These are phyloP conservation scores for Smallanthus sonchifolius DNA, from an alignment of 129 eudicot species.

Conservation along the genomic window DNA sequence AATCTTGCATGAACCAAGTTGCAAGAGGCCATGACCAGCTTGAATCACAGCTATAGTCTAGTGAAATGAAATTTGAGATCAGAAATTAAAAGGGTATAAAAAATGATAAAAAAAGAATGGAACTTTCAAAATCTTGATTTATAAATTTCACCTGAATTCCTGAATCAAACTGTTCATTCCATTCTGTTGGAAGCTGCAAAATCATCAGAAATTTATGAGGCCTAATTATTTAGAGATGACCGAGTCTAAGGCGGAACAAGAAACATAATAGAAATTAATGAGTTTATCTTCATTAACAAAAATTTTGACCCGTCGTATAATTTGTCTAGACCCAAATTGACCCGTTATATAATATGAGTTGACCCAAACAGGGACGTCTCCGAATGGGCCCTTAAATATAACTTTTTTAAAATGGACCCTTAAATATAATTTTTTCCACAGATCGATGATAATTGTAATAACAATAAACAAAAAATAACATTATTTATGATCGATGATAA, in stretches of 20 bases:
- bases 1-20: constrained; percentile 97
- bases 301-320: background rate
- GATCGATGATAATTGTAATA: too few relatives aligned
- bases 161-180: constrained; percentile 98
- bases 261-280: background rate
- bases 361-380: background rate
- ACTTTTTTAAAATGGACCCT: too few relatives aligned
- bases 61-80: background rate
- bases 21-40: constrained; percentile 99
- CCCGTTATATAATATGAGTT: background rate
- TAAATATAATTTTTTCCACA: too few relatives aligned
- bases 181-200: constrained; percentile 90
- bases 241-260: background rate
- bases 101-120: background rate
- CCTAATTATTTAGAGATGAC: constrained; percentile 2
- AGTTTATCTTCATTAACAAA: too few relatives aligned
- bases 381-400: too few relatives aligned
- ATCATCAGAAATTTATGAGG: constrained; percentile 19
- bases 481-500: too few relatives aligned
- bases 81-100: background rate
- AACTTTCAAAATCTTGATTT: constrained; percentile 6
- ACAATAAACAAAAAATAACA: too few relatives aligned
- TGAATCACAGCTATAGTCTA: constrained; percentile 98
- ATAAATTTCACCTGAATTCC: constrained; percentile 75
- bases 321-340: background rate